phyloP scores from a whole-genome alignment of 805 yeast species.

The Pichia heedii region DNA sequence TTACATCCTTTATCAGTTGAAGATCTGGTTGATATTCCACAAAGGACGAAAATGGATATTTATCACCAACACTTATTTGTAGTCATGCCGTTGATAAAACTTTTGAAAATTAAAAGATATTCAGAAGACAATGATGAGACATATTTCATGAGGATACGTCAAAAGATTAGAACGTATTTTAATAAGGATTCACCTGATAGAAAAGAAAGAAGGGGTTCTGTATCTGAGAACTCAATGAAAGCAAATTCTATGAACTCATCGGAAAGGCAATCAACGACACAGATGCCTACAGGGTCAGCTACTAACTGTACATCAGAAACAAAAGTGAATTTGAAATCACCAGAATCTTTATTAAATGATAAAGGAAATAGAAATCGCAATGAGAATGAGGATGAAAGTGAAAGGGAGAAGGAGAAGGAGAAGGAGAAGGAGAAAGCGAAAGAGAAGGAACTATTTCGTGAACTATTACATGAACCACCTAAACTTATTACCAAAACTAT shows the following conservation, averaged over 20 bases:
- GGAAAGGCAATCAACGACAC: no score
- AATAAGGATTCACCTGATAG: not conserved
- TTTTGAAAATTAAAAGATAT: conserved; percentile 26
- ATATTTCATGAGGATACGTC: not conserved
- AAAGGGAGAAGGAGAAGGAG: not conserved
- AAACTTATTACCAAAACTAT: conserved; percentile 6
- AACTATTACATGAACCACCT: not conserved
- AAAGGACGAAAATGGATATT: conserved; percentile 48
- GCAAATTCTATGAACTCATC: no score
- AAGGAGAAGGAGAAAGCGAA: not conserved
- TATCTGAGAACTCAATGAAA: no score
- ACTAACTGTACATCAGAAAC: no score
- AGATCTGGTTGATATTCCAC: conserved; percentile 57
- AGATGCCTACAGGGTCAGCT: no score
- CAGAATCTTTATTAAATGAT: no score
- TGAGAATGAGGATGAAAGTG: not conserved
- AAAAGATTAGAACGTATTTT: not conserved
- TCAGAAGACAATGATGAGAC: conserved; percentile 1
- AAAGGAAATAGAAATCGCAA: no score
- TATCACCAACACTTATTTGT: conserved; percentile 44
- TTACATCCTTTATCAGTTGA: conserved; percentile 50
- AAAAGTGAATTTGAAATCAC: no score
- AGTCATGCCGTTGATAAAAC: conserved; percentile 43
- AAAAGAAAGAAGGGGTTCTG: not conserved
- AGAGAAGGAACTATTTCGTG: no score